Evolutionary conservation across 768 basidiomycete species (phyloP).

Genomic region (Sistotremastrum suecicum): DNA sequence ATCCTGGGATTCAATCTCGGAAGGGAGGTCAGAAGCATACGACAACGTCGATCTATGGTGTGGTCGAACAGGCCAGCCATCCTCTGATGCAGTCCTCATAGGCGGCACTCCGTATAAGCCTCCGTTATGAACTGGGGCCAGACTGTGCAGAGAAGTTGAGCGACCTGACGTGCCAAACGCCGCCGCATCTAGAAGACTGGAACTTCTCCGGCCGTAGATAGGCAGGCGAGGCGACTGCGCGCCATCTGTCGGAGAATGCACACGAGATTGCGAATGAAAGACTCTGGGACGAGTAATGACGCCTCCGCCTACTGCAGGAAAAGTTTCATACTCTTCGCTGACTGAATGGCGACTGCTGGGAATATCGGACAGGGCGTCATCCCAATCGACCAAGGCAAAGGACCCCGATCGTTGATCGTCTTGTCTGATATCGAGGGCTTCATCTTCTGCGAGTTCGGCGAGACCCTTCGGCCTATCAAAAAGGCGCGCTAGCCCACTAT

Average conservation of each 20-base stretch:
- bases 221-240: too few relatives aligned
- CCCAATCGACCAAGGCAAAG: slow-evolving; percentile 62
- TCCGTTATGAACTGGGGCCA: too few relatives aligned
- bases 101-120: too few relatives aligned
- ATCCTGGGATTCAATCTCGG: neutral
- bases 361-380: slow-evolving; percentile 35
- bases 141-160: too few relatives aligned
- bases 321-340: slow-evolving; percentile 62
- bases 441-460: slow-evolving; percentile 65
- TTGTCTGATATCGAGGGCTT: slow-evolving; percentile 14
- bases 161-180: too few relatives aligned
- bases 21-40: neutral
- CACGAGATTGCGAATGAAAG: slow-evolving; percentile 72
- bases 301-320: slow-evolving; percentile 88
- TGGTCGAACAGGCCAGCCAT: too few relatives aligned
- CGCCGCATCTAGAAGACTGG: too few relatives aligned
- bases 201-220: too few relatives aligned
- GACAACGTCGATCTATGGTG: too few relatives aligned
- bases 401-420: slow-evolving; percentile 22
- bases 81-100: too few relatives aligned
- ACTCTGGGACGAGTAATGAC: slow-evolving; percentile 74
- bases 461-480: slow-evolving; percentile 44
- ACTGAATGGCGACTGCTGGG: slow-evolving; percentile 24
- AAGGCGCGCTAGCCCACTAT: slow-evolving; percentile 61
- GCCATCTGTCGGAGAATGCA: slow-evolving; percentile 31